Evolutionary conservation across 352 stramenopile species (phyloP), one percentile per base, ranked within the genome.

Genomic region (Phytophthora tentaculata): DNA sequence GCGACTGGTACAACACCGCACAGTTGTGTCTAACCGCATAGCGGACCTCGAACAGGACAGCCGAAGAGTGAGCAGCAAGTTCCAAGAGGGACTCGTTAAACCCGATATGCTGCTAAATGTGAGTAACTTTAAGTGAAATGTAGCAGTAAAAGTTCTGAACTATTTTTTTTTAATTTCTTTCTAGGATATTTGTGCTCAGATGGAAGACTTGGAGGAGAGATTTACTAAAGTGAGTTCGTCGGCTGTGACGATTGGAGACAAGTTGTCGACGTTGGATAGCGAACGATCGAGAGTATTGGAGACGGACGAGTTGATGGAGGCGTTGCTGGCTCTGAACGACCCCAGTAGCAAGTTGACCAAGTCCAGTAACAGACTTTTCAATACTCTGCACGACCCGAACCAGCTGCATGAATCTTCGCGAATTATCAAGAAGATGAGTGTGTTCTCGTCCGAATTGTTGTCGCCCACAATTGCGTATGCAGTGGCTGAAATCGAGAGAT

Each of bases 221-320:
- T 95, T 95, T 61, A 90, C 84, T 17, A 95, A 95, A 77, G 84
- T 95, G 56, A 95, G 86, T 52, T 91, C 85, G n/a, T 88, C 86
- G 0, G 86, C 86, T 8, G 79, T 95, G 19, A 69, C 86, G 10
- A 90, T 95, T 44, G 86, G 86, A 28, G 84, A 93, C 52, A 74
- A 73, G n/a, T 59, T 95, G 9, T 75, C 83, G 17, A 78, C 71
- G 14, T 69, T 95, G 45, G 84, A 95, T 57, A 74, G 79, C 13
- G 86, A 95, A 45, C 70, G 84, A 24, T 79, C 72, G 5, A 80
- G 83, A 19, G 86, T 90, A 26, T 64, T 92, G 16, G 84, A 95
- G 58, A 93, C 86, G 6, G 81, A 92, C 45, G 86, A 95, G 45
- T 66, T 93, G 32, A 86, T 93, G 74, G 84, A 95, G 48, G 86